Base-by-base conservation (phyloP, 2,329 filamentous ascomycete genomes). In the Neopestalotiopsis clavispora region DNA sequence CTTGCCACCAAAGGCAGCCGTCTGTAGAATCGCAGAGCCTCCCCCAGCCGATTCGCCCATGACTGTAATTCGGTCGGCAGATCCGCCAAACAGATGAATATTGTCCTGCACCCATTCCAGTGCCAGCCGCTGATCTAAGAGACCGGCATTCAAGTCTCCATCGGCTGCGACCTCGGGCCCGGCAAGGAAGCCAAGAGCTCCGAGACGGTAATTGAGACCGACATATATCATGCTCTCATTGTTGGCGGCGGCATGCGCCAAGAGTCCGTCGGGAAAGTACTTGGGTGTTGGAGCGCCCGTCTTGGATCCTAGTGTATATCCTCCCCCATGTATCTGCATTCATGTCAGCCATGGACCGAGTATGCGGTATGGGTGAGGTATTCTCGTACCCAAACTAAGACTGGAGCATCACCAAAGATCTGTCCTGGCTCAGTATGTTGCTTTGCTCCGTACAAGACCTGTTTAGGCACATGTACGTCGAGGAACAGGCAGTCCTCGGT, bases 401-500 rank as follows among this genome's bases (percentile, higher is more conserved):
- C 45, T 6, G 45, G 45, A 52, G 45, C 45, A 52, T 17, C n/a
- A 9, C 5, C 45, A 6, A 17, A 52, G 9, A 17, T 1, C 45
- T 20, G 17, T 5, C 45, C 17, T 52, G 45, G n/a, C 4, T 17
- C 14, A n/a, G n/a, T 4, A 3, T 52, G 2, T n/a, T 52, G 45
- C 9, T 20, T 28, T 4, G 57, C 14, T 2, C 17, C 4, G 12
- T 30, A 1, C n/a, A 63, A 42, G 38, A 63, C 13, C 60, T n/a
- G 6, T 63, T 42, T 42, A n/a, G 30, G 60, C 12, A 63, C 60
- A 42, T 63, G 60, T 12, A 69, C 58, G 40, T 69, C 68, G 4
- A 69, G 45, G 17, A 69, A 69, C 13, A 69, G 34, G 14, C 68
- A 69, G 32, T 69, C 68, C 20, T 69, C 68, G 10, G 30, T 57